Base-by-base conservation (phyloP, 2,329 filamentous ascomycete species). In the Xylaria digitata region DNA sequence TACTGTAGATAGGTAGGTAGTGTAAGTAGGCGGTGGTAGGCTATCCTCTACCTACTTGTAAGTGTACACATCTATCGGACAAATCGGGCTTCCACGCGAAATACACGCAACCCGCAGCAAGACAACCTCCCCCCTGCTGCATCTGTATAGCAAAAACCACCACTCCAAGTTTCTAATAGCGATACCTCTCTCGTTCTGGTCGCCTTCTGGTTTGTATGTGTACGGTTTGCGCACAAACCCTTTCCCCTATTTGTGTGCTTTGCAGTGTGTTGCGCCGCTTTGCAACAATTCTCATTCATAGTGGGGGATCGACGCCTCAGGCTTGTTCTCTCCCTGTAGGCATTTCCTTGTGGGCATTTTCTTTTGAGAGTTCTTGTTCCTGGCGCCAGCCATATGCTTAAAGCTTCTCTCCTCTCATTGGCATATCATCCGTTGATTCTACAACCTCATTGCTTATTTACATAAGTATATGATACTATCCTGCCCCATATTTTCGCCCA, bases 81-180 rank as follows among this genome's bases (percentile, higher is more conserved):
- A 65, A 65, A 49, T 67, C 65, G 55, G 45, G 55, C 53, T 26
- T 45, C 49, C 55, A 67, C 65, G 61, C 61, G 61, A 64, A 48
- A 46, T 66, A 67, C 56, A 67, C 65, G 65, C 65, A 64, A 37
- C 65, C 65, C 52, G 65, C 65, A 67, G 55, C 50, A 50, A 26
- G 30, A 50, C 57, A 43, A 40, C n/a, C 13, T 15, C 48, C 43
- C 61, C 61, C 55, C 50, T 64, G 61, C 59, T 53, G 63, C 63
- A 57, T 58, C 58, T 55, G 52, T 53, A 26, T 50, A 65, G 42
- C 50, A 34, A 58, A 58, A 58, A 53, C 54, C 55, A 59, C 54
- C 54, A 59, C 61, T 37, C 34, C 37, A 55, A n/a, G 37, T 30
- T 43, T 30, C 21, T 40, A 23, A 17, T 23, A 49, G 13, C 46